These are phyloP conservation scores for Lycium ferocissimum DNA, from an alignment of 257 asterid genomes.

Conservation along the genomic window DNA sequence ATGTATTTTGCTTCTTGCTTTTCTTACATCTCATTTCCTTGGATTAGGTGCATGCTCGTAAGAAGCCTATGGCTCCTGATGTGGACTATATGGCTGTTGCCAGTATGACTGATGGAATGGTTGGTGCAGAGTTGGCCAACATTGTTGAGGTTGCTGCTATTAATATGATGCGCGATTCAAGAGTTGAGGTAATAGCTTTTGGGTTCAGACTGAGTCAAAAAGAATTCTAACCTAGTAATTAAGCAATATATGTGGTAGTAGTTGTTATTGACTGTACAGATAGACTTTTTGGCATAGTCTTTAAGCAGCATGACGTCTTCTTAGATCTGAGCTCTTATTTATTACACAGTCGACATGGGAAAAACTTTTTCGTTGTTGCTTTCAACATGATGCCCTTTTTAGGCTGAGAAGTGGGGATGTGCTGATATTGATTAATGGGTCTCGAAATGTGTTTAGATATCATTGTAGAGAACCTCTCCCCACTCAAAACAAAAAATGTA, in stretches of 20 bases:
- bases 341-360: background rate
- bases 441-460: background rate
- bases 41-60: slow-evolving; percentile 90
- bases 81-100: slow-evolving; percentile 91
- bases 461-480: background rate
- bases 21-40: slow-evolving; percentile 25
- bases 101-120: slow-evolving; percentile 90
- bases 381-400: slow-evolving; percentile 22
- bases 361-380: slow-evolving; percentile 10
- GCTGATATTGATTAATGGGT: slow-evolving; percentile 1
- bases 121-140: slow-evolving; percentile 98
- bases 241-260: background rate
- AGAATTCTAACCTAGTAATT: background rate
- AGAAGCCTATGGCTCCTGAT: slow-evolving; percentile 91
- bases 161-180: slow-evolving; percentile 89
- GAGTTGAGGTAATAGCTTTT: slow-evolving; percentile 74
- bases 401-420: slow-evolving; percentile 13
- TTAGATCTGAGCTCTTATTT: slow-evolving; percentile 14
- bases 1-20: background rate
- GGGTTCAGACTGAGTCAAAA: slow-evolving; percentile 25
- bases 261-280: background rate
- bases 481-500: background rate
- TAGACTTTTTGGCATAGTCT: background rate
- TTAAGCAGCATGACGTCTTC: background rate
- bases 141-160: slow-evolving; percentile 96